These are phyloP conservation scores for Yarrowia osloensis DNA, from an alignment of 805 yeast genomes.

Conservation along the genomic window DNA sequence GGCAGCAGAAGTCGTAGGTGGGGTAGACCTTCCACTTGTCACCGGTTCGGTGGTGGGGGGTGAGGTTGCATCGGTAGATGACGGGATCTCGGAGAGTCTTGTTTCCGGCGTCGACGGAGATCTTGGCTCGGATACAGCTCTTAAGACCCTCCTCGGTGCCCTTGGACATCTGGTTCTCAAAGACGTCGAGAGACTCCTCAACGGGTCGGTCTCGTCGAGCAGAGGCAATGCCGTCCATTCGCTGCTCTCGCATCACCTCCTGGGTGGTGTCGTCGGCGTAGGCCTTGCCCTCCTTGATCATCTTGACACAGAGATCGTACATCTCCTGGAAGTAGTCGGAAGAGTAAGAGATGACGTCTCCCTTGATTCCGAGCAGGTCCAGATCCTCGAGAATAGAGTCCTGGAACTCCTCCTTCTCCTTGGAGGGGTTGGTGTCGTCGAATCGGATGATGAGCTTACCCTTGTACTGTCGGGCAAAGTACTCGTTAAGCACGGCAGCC, in stretches of 20 bases:
- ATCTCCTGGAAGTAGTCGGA: slow-evolving; percentile 91
- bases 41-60: slow-evolving; percentile 98
- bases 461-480: slow-evolving; percentile 92
- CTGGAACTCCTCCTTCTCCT: slow-evolving; percentile 93
- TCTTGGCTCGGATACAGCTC: slow-evolving; percentile 95
- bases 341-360: slow-evolving; percentile 83
- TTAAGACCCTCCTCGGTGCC: slow-evolving; percentile 92
- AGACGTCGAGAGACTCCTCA: slow-evolving; percentile 85
- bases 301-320: slow-evolving; percentile 80
- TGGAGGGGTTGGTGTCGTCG: slow-evolving; percentile 97
- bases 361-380: slow-evolving; percentile 85
- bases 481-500: slow-evolving; percentile 95
- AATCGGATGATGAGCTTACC: slow-evolving; percentile 96
- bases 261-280: slow-evolving; percentile 96
- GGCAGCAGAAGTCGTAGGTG: slow-evolving; percentile 98
- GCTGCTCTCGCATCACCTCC: slow-evolving; percentile 96
- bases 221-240: slow-evolving; percentile 95
- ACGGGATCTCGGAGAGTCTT: slow-evolving; percentile 98
- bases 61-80: slow-evolving; percentile 92
- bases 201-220: slow-evolving; percentile 88
- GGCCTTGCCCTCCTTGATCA: slow-evolving; percentile 95
- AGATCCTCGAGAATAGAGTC: slow-evolving; percentile 93
- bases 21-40: slow-evolving; percentile 94
- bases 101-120: slow-evolving; percentile 86
- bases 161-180: slow-evolving; percentile 82